These are phyloP conservation scores for Pythium oligandrum DNA, from an alignment of 352 stramenopile species.

Conservation along the genomic window DNA sequence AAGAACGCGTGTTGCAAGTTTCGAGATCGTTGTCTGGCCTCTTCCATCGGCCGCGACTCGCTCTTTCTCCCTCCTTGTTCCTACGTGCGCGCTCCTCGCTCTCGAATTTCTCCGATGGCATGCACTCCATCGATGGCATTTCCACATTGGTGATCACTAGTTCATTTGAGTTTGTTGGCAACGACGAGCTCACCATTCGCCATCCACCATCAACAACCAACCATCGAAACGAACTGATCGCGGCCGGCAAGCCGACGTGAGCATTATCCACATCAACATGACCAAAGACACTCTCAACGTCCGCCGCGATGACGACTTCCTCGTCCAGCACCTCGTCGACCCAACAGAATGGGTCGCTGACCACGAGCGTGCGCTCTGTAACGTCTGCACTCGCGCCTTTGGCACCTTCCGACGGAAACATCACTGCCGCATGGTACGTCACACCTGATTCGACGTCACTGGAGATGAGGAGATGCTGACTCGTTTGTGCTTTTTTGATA, in stretches of 20 bases:
- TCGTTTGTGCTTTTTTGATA: too few relatives aligned
- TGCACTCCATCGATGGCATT: background rate
- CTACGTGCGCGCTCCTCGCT: background rate
- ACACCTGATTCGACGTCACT: background rate
- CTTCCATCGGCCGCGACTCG: background rate
- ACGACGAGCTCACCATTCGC: background rate
- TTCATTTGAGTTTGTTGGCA: too few relatives aligned
- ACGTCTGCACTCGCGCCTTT: conserved; percentile 76
- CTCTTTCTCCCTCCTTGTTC: background rate
- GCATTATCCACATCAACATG: conserved; percentile 10
- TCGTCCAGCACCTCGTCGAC: conserved; percentile 72
- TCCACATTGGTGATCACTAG: background rate
- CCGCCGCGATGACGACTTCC: conserved; percentile 36
- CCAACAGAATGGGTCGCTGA: conserved; percentile 72
- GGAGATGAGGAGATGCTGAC: background rate
- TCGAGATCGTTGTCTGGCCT: background rate
- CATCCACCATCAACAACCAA: background rate
- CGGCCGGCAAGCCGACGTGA: background rate
- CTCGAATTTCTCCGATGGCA: background rate
- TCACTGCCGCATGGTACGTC: conserved; percentile 75
- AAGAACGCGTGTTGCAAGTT: background rate
- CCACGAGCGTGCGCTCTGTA: conserved; percentile 61
- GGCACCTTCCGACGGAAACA: conserved; percentile 82
- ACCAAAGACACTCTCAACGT: conserved; percentile 20
- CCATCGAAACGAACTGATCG: background rate